phyloP scores from a whole-genome alignment of 106 monocot genomes.

The Dendrobium officinale region DNA sequence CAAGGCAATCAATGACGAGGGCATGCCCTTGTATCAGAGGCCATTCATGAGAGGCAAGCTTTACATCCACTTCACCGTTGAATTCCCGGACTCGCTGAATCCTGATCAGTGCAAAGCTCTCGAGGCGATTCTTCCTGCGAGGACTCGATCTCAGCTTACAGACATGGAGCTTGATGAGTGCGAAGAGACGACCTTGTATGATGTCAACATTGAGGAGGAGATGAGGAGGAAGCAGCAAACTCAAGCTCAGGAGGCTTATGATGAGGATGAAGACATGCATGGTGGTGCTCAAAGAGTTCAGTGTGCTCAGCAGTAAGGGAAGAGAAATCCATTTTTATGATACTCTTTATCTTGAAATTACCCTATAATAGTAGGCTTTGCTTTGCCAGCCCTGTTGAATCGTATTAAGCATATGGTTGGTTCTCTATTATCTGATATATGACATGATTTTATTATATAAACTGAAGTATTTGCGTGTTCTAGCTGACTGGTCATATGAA shows the following conservation, averaged over 20 bases:
- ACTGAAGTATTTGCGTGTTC: no score
- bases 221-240: constrained; percentile 61
- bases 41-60: constrained; percentile 32
- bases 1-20: constrained; percentile 27
- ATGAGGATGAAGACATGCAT: constrained; percentile 51
- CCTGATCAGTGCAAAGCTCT: constrained; percentile 50
- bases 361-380: neutral
- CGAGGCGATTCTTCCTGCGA: constrained; percentile 35
- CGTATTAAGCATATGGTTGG: neutral
- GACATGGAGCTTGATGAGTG: constrained; percentile 74
- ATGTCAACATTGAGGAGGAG: constrained; percentile 64
- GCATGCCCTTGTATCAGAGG: constrained; percentile 21
- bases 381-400: neutral
- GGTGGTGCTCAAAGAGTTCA: constrained; percentile 62
- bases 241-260: constrained; percentile 53
- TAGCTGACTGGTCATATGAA: no score
- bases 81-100: constrained; percentile 46
- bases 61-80: constrained; percentile 59
- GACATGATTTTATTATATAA: no score
- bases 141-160: constrained; percentile 25
- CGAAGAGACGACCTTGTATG: constrained; percentile 60
- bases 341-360: neutral
- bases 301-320: constrained; percentile 56
- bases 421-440: neutral
- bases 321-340: neutral